Evolutionary conservation across 2,329 filamentous ascomycete genomes (phyloP).

Genomic region (Aschersonia sp.): DNA sequence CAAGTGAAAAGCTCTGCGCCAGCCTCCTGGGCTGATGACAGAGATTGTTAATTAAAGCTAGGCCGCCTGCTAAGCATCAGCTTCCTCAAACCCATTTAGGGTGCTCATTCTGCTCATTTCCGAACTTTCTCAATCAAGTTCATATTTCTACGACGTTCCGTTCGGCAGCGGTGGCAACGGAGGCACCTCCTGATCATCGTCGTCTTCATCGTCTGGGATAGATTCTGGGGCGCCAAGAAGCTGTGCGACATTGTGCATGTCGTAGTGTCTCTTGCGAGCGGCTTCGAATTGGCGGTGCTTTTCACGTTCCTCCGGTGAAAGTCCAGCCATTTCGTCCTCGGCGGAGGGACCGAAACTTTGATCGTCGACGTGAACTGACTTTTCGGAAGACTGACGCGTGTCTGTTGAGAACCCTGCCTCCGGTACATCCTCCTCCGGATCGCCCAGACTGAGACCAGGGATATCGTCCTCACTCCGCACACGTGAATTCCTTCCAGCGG

Average conservation of each 20-base stretch:
- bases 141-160: conserved; percentile 13
- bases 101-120: too few species aligned
- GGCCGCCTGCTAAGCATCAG: too few species aligned
- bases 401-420: conserved; percentile 23
- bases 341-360: conserved; percentile 43
- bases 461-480: conserved; percentile 55
- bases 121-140: too few species aligned
- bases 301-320: conserved; percentile 61
- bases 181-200: conserved; percentile 15
- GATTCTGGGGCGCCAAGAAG: conserved; percentile 65
- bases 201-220: conserved; percentile 43
- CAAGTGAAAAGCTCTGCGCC: too few species aligned
- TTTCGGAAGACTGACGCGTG: conserved; percentile 29
- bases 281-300: conserved; percentile 89
- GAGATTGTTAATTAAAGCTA: too few species aligned
- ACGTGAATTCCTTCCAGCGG: conserved; percentile 19
- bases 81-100: too few species aligned
- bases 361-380: conserved; percentile 70
- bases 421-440: conserved; percentile 64
- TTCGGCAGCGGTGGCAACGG: conserved; percentile 31
- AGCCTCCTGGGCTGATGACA: too few species aligned
- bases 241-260: conserved; percentile 90
- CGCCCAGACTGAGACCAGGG: conserved; percentile 79
- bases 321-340: conserved; percentile 35
- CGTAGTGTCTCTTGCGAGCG: conserved; percentile 91